Conservation (phyloP, 345 rosid species). For the Dipteronia dyeriana region DNA sequence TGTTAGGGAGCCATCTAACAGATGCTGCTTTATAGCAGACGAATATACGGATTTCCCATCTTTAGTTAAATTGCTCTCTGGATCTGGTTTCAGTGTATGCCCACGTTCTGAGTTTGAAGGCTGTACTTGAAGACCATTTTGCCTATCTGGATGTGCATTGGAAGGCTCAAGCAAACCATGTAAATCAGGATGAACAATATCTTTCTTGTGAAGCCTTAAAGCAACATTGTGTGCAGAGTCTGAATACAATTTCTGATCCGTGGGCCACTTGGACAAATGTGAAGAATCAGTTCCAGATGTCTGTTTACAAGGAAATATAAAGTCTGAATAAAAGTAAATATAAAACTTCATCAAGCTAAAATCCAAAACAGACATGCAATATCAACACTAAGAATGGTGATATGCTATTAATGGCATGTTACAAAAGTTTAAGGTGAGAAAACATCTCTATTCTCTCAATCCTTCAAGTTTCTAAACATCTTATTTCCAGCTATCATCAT, state of each 20-base stretch:
- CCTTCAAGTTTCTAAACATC: neutral
- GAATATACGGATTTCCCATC: conserved; percentile 53
- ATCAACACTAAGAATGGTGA: neutral
- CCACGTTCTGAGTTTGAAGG: conserved; percentile 35
- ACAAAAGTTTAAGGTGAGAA: neutral
- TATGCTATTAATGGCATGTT: neutral
- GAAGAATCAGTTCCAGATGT: conserved; percentile 31
- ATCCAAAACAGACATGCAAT: neutral
- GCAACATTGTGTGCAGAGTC: conserved; percentile 37
- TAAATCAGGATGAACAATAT: conserved; percentile 26
- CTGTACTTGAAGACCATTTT: conserved; percentile 26
- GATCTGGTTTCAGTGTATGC: conserved; percentile 28
- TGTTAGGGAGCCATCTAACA: conserved; percentile 46
- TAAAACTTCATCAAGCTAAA: conserved; percentile 4
- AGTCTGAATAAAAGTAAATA: neutral
- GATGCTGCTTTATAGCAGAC: conserved; percentile 46
- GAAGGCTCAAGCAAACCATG: conserved; percentile 25
- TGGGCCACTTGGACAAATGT: conserved; percentile 30
- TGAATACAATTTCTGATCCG: conserved; percentile 43
- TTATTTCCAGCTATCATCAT: neutral
- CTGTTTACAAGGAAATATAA: conserved; percentile 27
- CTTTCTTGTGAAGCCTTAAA: conserved; percentile 39
- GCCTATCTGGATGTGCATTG: conserved; percentile 18
- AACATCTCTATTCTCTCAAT: neutral
- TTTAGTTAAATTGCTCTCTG: conserved; percentile 29